Percentiles rank a stretch among this genome's conserved stretches.
Evolutionary conservation across 495 filamentous ascomycete species (phyloP).

Genomic region (Neurospora sp.): DNA sequence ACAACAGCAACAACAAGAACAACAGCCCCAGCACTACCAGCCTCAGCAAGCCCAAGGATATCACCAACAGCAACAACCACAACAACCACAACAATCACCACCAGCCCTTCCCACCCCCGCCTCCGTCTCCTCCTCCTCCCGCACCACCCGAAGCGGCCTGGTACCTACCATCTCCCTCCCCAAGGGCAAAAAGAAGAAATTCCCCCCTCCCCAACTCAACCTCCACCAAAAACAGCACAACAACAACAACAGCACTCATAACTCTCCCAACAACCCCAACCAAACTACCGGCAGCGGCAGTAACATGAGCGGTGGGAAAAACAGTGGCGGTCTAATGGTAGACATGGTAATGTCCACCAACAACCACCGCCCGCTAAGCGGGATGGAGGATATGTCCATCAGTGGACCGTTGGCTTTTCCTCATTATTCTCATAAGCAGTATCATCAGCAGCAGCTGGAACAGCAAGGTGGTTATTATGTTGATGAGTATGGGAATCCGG

Average conservation of each 20-base stretch:
- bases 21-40: background rate
- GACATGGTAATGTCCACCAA: background rate
- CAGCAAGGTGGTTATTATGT: background rate
- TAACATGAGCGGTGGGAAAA: background rate
- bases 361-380: slow-evolving; percentile 5
- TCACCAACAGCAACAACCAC: background rate
- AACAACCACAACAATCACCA: background rate
- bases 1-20: background rate
- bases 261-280: background rate
- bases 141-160: background rate
- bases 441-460: background rate
- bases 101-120: background rate
- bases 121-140: background rate
- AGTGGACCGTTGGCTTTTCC: slow-evolving; percentile 18
- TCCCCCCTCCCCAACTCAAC: background rate
- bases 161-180: slow-evolving; percentile 3
- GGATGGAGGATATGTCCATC: slow-evolving; percentile 12
- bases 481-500: slow-evolving; percentile 1
- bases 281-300: background rate
- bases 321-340: background rate
- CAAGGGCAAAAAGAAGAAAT: background rate
- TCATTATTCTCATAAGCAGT: slow-evolving; percentile 1
- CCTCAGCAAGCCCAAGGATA: background rate
- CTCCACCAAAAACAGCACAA: background rate
- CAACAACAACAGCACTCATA: background rate